Percentiles rank a stretch among this genome's conserved stretches.
Conservation (phyloP, 805 yeast species). For the Yarrowia divulgata region DNA sequence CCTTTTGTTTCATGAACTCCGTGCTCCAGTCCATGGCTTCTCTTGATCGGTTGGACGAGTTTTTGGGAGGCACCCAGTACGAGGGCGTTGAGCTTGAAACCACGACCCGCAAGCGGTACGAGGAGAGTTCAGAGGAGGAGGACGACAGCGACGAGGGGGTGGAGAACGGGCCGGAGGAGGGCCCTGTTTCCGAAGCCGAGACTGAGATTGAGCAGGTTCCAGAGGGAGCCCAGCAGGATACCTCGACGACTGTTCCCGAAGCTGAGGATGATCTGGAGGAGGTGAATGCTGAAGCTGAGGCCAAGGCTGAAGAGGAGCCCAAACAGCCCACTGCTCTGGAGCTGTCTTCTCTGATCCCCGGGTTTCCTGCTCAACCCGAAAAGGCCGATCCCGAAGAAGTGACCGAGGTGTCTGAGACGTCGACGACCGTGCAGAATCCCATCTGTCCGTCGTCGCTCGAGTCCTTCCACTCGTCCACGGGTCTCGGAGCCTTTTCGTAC, state of each 20-base stretch:
- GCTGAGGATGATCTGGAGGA: constrained; percentile 9
- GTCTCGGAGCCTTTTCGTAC: constrained; percentile 28
- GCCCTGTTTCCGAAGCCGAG: constrained; percentile 20
- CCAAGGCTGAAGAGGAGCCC: constrained; percentile 7
- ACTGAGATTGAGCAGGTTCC: constrained; percentile 9
- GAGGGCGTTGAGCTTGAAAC: constrained; percentile 41
- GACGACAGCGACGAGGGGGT: constrained; percentile 22
- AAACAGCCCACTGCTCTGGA: constrained; percentile 13
- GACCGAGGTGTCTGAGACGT: neutral
- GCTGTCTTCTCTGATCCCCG: constrained; percentile 29
- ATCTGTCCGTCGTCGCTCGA: constrained; percentile 20
- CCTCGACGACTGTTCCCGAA: neutral
- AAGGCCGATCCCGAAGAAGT: constrained; percentile 28
- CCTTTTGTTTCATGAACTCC: constrained; percentile 93
- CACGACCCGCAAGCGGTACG: constrained; percentile 36
- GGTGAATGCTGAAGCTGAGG: constrained; percentile 4
- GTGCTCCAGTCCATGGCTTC: constrained; percentile 86
- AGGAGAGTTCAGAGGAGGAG: constrained; percentile 43
- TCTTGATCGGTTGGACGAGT: constrained; percentile 64
- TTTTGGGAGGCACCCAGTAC: constrained; percentile 54
- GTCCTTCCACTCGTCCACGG: constrained; percentile 8
- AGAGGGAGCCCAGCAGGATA: neutral
- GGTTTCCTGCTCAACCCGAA: constrained; percentile 35
- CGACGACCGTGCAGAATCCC: constrained; percentile 18
- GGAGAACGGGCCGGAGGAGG: constrained; percentile 6